Evolutionary conservation across 176 grass and related monocot species (phyloP).

Genomic region (Musa beccarii): DNA sequence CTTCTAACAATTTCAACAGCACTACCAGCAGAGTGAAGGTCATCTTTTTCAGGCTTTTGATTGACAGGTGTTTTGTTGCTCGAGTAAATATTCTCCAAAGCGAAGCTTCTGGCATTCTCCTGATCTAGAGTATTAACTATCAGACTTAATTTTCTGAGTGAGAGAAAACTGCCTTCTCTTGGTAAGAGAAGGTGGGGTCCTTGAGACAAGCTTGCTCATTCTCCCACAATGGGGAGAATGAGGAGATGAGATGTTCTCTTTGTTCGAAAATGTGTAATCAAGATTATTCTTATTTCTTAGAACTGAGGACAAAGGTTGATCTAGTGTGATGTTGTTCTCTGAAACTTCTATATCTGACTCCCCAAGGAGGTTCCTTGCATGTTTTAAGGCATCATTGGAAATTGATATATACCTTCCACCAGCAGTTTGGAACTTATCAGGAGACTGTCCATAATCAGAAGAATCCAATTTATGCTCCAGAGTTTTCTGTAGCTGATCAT

Average conservation of each 20-base stretch:
- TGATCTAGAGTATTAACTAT: conserved; percentile 15
- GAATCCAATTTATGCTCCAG: conserved; percentile 13
- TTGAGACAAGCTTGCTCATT: conserved; percentile 12
- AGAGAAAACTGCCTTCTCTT: conserved; percentile 17
- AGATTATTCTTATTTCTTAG: conserved; percentile 24
- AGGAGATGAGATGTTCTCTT: conserved; percentile 29
- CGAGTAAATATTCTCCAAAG: background rate
- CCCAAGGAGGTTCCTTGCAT: conserved; percentile 62
- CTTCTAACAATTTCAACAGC: conserved; percentile 16
- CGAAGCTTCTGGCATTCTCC: background rate
- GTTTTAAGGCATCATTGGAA: conserved; percentile 58
- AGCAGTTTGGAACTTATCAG: conserved; percentile 51
- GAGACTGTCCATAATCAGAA: conserved; percentile 28
- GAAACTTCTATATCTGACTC: conserved; percentile 30
- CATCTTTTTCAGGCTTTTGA: conserved; percentile 28
- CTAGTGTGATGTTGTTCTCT: conserved; percentile 23
- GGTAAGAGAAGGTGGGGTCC: conserved; percentile 6
- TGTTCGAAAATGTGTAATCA: conserved; percentile 22
- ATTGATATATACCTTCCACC: conserved; percentile 53
- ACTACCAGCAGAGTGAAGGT: conserved; percentile 23
- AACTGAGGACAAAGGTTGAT: conserved; percentile 17
- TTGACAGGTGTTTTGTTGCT: conserved; percentile 22
- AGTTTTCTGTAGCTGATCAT: conserved; percentile 26
- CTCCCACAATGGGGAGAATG: conserved; percentile 3
- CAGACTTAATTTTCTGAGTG: conserved; percentile 20